A percentile compares a stretch with the other conserved stretches of the same genome.
These are phyloP conservation scores for Xylaria bambusicola DNA, from an alignment of 495 filamentous ascomycete genomes.

Conservation along the genomic window DNA sequence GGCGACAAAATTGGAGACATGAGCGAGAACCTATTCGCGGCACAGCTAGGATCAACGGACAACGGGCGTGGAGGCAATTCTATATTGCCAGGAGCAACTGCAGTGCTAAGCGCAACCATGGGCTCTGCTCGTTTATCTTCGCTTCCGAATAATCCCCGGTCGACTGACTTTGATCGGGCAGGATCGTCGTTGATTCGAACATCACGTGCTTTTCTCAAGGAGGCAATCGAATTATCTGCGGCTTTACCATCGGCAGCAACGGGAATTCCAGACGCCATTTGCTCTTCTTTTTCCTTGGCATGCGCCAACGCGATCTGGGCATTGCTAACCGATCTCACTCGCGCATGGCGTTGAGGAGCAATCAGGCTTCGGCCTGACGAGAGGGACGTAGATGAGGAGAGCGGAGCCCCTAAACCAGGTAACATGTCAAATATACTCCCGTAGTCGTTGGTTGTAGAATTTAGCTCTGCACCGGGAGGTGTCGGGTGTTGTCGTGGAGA, in stretches of 20 bases:
- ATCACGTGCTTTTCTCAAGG: slow-evolving; percentile 47
- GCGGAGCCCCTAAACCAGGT: slow-evolving; percentile 48
- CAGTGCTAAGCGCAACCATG: slow-evolving; percentile 61
- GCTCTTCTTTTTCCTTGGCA: slow-evolving; percentile 41
- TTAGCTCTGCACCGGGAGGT: slow-evolving; percentile 38
- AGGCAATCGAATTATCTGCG: slow-evolving; percentile 39
- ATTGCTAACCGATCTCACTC: slow-evolving; percentile 56
- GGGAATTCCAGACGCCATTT: slow-evolving; percentile 48
- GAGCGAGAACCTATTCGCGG: neutral
- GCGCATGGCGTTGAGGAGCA: slow-evolving; percentile 38
- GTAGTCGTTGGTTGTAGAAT: slow-evolving; percentile 40
- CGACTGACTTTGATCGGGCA: slow-evolving; percentile 55
- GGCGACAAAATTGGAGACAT: slow-evolving; percentile 34
- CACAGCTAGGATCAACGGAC: slow-evolving; percentile 32
- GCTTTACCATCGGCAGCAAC: slow-evolving; percentile 47
- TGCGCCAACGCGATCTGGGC: slow-evolving; percentile 47
- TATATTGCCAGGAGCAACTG: slow-evolving; percentile 64
- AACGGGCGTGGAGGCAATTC: slow-evolving; percentile 49
- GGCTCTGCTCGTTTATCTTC: slow-evolving; percentile 65
- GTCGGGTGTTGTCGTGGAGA: slow-evolving; percentile 47
- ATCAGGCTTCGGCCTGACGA: slow-evolving; percentile 26
- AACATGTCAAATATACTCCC: slow-evolving; percentile 42
- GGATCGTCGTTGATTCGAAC: slow-evolving; percentile 49
- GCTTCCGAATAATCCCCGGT: slow-evolving; percentile 55
- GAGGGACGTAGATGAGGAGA: slow-evolving; percentile 56